phyloP scores from a whole-genome alignment of 345 rosid species.

The Brassica juncea region DNA sequence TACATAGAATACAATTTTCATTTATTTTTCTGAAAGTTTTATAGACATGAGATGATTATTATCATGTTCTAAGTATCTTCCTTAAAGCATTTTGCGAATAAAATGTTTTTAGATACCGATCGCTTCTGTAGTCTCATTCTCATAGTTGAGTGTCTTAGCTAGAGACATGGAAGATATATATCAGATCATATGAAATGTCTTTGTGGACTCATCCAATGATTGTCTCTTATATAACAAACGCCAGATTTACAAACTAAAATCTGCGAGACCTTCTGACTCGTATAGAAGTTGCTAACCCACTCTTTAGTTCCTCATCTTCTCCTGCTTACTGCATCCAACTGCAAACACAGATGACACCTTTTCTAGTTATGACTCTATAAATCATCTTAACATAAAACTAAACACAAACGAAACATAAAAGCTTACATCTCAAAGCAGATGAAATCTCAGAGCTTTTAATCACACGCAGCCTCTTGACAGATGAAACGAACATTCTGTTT shows the following conservation, averaged over 20 bases:
- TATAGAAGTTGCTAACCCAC: neutral
- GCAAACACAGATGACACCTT: constrained; percentile 14
- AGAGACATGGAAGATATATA: neutral
- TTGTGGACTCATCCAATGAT: constrained; percentile 23
- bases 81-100: neutral
- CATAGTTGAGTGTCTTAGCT: neutral
- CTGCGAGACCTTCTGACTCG: constrained; percentile 18
- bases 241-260: constrained; percentile 30
- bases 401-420: neutral
- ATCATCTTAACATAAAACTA: constrained; percentile 8
- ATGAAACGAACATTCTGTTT: constrained; percentile 79
- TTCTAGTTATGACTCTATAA: neutral
- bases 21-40: constrained; percentile 4
- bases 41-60: constrained; percentile 17
- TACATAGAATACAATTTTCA: constrained; percentile 20
- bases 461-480: constrained; percentile 93
- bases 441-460: constrained; percentile 85
- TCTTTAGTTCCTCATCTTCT: constrained; percentile 34
- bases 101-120: neutral
- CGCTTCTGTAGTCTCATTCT: constrained; percentile 17
- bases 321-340: constrained; percentile 41
- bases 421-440: constrained; percentile 40
- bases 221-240: constrained; percentile 28
- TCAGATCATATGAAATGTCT: constrained; percentile 16
- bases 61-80: neutral